A percentile compares a stretch with the other conserved stretches of the same genome.
Conservation (phyloP, 768 basidiomycete species). For the Astraeus odoratus region DNA sequence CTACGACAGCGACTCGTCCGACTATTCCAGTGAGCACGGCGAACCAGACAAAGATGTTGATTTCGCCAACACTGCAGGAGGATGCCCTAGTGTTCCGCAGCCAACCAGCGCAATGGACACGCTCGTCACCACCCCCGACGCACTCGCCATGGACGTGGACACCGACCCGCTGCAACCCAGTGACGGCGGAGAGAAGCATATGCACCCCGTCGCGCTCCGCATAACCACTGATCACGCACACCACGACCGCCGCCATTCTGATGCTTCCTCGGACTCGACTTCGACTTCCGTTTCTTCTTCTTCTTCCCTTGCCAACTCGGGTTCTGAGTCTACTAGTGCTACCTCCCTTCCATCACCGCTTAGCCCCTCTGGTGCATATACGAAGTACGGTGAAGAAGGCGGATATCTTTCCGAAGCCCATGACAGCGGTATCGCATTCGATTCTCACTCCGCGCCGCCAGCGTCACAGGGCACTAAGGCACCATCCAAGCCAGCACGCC, state of each 20-base stretch:
- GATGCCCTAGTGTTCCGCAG: background rate
- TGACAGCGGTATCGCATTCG: background rate
- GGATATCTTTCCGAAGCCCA: background rate
- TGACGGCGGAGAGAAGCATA: slow-evolving; percentile 16
- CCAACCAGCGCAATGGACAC: background rate
- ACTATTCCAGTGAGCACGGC: slow-evolving; percentile 11
- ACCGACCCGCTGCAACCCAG: background rate
- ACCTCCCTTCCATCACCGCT: slow-evolving; percentile 25
- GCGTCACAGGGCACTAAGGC: slow-evolving; percentile 1
- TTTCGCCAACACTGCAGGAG: slow-evolving; percentile 20
- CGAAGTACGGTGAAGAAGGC: background rate
- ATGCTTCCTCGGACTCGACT: slow-evolving; percentile 21
- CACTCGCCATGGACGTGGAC: slow-evolving; percentile 22
- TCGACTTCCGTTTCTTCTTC: slow-evolving; percentile 19
- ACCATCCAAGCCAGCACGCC: slow-evolving; percentile 14
- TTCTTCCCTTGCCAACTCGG: slow-evolving; percentile 9
- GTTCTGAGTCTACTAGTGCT: slow-evolving; percentile 18
- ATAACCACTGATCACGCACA: slow-evolving; percentile 17
- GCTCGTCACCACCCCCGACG: background rate
- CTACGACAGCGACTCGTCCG: slow-evolving; percentile 25
- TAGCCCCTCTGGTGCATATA: slow-evolving; percentile 7
- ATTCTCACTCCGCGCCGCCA: slow-evolving; percentile 9
- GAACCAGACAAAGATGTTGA: slow-evolving; percentile 19
- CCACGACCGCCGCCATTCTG: slow-evolving; percentile 27
- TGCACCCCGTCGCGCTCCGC: slow-evolving; percentile 34